A percentile compares a stretch with the other conserved stretches of the same genome.
These are phyloP conservation scores for Aspergillus tamarii DNA, from an alignment of 2,329 filamentous ascomycete genomes.

Conservation along the genomic window DNA sequence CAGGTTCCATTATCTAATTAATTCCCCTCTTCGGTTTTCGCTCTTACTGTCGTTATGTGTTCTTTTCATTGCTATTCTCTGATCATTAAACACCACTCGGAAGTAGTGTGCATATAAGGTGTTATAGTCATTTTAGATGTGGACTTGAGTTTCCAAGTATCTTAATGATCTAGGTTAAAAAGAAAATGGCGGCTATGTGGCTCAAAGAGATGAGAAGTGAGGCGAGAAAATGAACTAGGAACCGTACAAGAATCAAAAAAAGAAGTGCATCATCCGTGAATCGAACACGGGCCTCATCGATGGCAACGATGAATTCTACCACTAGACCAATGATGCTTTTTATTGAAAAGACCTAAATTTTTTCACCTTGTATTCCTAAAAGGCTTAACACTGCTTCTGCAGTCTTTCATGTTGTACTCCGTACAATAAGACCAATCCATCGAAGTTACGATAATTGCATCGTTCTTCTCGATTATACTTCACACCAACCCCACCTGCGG, in stretches of 20 bases:
- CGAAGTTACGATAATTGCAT: neutral
- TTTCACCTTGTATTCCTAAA: neutral
- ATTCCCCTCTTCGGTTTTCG: too few relatives aligned
- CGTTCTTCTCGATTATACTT: neutral
- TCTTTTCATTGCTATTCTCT: too few relatives aligned
- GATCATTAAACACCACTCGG: too few relatives aligned
- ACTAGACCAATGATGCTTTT: conserved; percentile 49
- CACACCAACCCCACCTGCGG: neutral
- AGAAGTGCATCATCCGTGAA: conserved; percentile 48
- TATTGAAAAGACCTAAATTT: accelerated
- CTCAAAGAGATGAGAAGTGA: neutral
- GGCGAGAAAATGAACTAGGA: neutral
- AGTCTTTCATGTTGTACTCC: too few relatives aligned
- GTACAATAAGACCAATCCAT: neutral
- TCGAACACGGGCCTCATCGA: conserved; percentile 52
- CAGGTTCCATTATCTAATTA: too few relatives aligned
- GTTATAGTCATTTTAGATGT: too few relatives aligned
- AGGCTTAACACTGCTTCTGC: too few relatives aligned
- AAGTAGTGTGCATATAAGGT: too few relatives aligned
- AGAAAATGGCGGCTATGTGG: neutral
- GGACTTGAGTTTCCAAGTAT: too few relatives aligned
- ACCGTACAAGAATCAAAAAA: conserved; percentile 17
- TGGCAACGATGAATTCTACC: conserved; percentile 51
- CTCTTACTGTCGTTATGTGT: too few relatives aligned
- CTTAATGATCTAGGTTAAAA: neutral